Evolutionary conservation across 352 stramenopile species (phyloP), one percentile per base, ranked within the genome.

Genomic region (Pseudoperonospora humuli): DNA sequence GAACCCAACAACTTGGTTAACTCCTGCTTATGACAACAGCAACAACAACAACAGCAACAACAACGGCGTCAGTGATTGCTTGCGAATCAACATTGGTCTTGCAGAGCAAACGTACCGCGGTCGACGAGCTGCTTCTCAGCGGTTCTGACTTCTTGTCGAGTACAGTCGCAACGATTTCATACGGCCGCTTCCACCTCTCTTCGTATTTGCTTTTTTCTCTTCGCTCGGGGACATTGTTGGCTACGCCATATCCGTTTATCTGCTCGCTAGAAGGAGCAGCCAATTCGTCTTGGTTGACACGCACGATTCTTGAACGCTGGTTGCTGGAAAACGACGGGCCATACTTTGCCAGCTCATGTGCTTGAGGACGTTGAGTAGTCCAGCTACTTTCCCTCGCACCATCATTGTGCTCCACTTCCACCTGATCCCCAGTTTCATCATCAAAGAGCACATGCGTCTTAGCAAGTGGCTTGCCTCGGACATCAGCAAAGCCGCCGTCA

Each of bases 141-240:
- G 44, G 21, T 5, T 40, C 36, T 6, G 32, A n/a, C 8, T 45
- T 50, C 29, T 69, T 54, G 33, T 68, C 64, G 9, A 70, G 61
- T 33, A 89, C 80, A 23, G 56, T 73, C 3, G 78, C 71, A 11
- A 90, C 52, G 9, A 90, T 75, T 52, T 87, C 67, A 44, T 90
- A 90, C 38, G 78, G 75, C 3, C 78, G 73, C 50, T 87, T 87
- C 78, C 78, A 90, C 50, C 68, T 67, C 38, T 85, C 74, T 31
- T 72, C 56, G 26, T 65, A 55, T 14, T 75, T 67, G 6, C 49
- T 55, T 45, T 67, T 61, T 35, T 37, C 58, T 39, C 62, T 57
- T 27, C 44, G 44, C 26, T 63, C 47, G 9, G 20, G 19, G 9
- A 21, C 42, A 21, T 7, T 7, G 3, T 36, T 43, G 5, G 3